Conservation (phyloP, 805 yeast species). For the Metschnikowia colocasiae region DNA sequence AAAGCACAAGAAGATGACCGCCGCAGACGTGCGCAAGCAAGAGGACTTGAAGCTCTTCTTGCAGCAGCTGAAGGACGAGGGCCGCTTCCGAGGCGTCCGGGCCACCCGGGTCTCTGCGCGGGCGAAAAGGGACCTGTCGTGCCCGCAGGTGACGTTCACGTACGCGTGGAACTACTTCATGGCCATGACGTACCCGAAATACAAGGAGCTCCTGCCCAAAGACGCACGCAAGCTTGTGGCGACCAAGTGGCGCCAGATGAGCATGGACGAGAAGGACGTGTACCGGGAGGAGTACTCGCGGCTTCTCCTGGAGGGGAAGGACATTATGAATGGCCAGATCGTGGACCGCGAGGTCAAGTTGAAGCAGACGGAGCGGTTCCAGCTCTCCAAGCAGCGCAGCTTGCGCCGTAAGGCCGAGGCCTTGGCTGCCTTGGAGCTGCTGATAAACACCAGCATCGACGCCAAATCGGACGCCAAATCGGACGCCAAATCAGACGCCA, state of each 20-base stretch:
- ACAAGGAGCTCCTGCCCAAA: conserved; percentile 14
- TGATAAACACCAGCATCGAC: too few species aligned
- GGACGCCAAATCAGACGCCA: too few species aligned
- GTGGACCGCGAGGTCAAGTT: conserved; percentile 26
- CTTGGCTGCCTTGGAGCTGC: too few species aligned
- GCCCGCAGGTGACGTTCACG: conserved; percentile 22
- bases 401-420: conserved; percentile 15
- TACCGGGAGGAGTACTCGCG: conserved; percentile 27
- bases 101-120: not conserved
- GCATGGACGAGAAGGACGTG: conserved; percentile 25
- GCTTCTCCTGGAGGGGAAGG: conserved; percentile 27
- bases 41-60: conserved; percentile 22
- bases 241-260: conserved; percentile 25
- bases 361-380: conserved; percentile 9
- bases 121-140: conserved; percentile 3
- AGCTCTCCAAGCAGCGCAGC: conserved; percentile 11
- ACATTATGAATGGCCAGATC: conserved; percentile 27
- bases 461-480: too few species aligned
- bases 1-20: conserved; percentile 11
- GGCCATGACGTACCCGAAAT: conserved; percentile 17
- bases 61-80: conserved; percentile 24
- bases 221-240: conserved; percentile 18
- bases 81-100: conserved; percentile 1
- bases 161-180: conserved; percentile 38
- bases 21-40: conserved; percentile 11